These are phyloP conservation scores for Neofusicoccum parvum DNA, from an alignment of 2,329 filamentous ascomycete genomes.

Conservation along the genomic window DNA sequence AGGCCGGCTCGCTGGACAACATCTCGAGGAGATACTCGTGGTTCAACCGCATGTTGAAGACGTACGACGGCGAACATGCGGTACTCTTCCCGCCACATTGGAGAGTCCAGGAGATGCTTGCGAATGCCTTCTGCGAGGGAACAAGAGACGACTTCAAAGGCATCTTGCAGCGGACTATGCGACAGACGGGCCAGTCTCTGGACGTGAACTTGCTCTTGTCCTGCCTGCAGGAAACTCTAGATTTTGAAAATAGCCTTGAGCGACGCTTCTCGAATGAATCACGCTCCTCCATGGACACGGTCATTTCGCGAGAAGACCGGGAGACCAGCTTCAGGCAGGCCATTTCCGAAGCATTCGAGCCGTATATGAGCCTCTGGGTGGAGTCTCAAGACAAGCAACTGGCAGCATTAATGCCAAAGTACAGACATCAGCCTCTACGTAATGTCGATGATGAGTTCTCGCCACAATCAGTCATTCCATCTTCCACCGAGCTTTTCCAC, in stretches of 20 bases:
- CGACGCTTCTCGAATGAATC: slow-evolving; percentile 74
- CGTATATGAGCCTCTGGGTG: slow-evolving; percentile 95
- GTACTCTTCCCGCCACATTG: slow-evolving; percentile 83
- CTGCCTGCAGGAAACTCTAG: slow-evolving; percentile 91
- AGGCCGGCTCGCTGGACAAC: slow-evolving; percentile 87
- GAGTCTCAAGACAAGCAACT: slow-evolving; percentile 93
- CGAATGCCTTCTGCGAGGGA: slow-evolving; percentile 91
- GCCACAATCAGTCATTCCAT: slow-evolving; percentile 83
- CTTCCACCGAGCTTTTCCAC: slow-evolving; percentile 94
- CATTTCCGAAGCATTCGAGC: slow-evolving; percentile 96
- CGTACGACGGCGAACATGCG: slow-evolving; percentile 91
- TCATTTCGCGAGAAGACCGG: slow-evolving; percentile 76
- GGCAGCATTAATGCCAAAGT: slow-evolving; percentile 80
- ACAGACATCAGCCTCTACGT: slow-evolving; percentile 78
- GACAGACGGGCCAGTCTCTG: slow-evolving; percentile 67
- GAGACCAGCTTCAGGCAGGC: slow-evolving; percentile 80
- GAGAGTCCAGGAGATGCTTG: slow-evolving; percentile 87
- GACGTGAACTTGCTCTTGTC: slow-evolving; percentile 88
- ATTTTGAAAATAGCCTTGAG: slow-evolving; percentile 93
- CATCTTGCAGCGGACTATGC: slow-evolving; percentile 85
- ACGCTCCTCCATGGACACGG: slow-evolving; percentile 83
- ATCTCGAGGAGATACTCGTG: slow-evolving; percentile 93
- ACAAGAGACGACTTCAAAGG: slow-evolving; percentile 94
- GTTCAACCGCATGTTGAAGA: slow-evolving; percentile 95
- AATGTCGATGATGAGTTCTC: slow-evolving; percentile 90